Conservation (phyloP, 345 rosid species). For the Diplotaxis tenuifolia region DNA sequence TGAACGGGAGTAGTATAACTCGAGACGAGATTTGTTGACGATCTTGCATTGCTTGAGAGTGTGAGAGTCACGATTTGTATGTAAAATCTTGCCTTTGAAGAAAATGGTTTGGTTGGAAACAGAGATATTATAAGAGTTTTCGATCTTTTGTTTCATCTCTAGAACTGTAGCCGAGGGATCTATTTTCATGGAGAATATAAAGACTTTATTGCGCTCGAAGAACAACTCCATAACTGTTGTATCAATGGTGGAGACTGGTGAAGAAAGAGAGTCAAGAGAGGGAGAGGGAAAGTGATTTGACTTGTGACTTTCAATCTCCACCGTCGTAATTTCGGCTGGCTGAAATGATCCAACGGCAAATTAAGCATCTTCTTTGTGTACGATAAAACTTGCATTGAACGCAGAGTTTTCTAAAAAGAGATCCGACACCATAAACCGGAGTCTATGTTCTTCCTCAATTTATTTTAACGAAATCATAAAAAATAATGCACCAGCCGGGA, state of each 20-base stretch:
- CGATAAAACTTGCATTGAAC: background rate
- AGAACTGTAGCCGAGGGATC: conserved; percentile 60
- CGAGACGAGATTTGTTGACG: conserved; percentile 51
- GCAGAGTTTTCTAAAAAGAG: background rate
- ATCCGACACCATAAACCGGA: background rate
- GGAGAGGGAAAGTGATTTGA: background rate
- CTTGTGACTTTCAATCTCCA: background rate
- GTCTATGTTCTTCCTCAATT: background rate
- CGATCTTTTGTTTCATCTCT: conserved; percentile 67
- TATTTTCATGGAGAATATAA: conserved; percentile 56
- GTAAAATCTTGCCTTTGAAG: conserved; percentile 58
- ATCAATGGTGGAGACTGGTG: conserved; percentile 5
- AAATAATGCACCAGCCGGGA: conserved; percentile 64
- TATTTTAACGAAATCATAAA: background rate
- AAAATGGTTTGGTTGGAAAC: conserved; percentile 48
- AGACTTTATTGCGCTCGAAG: conserved; percentile 50
- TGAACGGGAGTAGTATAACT: conserved; percentile 39
- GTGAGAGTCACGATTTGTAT: conserved; percentile 37
- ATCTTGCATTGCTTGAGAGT: conserved; percentile 50
- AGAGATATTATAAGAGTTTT: conserved; percentile 51
- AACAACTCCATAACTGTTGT: conserved; percentile 47
- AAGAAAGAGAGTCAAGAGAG: background rate
- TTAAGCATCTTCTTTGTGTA: too few species aligned
- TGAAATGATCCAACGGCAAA: background rate
- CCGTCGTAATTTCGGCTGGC: background rate